Base-by-base conservation (phyloP, 2,329 filamentous ascomycete species). In the Cercospora nicotianae region DNA sequence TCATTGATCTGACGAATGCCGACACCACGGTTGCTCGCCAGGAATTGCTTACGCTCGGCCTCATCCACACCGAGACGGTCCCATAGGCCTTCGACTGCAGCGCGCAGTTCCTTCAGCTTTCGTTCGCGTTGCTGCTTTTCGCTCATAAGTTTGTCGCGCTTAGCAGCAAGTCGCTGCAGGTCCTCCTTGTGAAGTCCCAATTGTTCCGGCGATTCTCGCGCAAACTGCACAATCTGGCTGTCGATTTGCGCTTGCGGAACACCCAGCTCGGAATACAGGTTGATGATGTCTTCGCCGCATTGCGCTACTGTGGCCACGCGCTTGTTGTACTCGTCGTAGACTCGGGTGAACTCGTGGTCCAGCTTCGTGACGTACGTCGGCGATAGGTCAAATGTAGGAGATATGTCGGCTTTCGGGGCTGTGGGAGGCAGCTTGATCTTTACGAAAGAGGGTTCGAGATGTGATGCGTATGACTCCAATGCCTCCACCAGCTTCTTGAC, bases 301-400 rank as follows among this genome's bases (percentile, higher is more conserved):
- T 88, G 81, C 79, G 92, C 89, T 13, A 98, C 93, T 0, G 87
- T 88, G 31, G 87, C 86, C 55, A 97, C 85, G 59, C 95, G 91
- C 72, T 89, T 91, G 53, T 90, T 93, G 81, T 98, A 99, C 82
- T 99, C 96, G 76, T 98, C 93, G 80, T 98, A 98, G 20, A 99
- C 92, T 68, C 93, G 89, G 10, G 92, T 93, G 77, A 98, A 99
- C 80, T 99, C 95, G 64, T 87, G 85, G 78, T 99, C 94, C 20
- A 99, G 87, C 66, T 90, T 89, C 69, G 91, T 88, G 63, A 97
- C 91, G 76, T 98, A 99, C 4, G 90, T 86, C 0, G 92, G 89
- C 0, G 94, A 97, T n/a, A 99, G 88, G 75, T 98, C 94, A 79
- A 99, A 98, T 63, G 86, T 91, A 2, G 93, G 88, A 0, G 94